phyloP scores from a whole-genome alignment of 768 basidiomycete species.

The Gloeopeniophorella convolvens region DNA sequence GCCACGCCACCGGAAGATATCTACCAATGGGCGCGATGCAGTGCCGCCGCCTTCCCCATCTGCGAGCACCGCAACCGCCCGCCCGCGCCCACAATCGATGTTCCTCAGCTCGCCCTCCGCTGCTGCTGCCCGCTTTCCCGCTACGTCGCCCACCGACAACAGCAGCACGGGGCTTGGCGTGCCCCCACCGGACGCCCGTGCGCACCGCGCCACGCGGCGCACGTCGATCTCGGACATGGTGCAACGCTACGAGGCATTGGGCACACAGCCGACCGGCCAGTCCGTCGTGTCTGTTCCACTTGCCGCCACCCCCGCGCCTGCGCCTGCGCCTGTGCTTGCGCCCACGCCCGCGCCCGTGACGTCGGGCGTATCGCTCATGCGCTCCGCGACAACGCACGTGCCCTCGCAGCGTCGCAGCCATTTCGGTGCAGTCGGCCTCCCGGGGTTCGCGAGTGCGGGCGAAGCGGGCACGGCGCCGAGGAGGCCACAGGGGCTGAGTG shows the following conservation, averaged over 20 bases:
- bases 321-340: not conserved
- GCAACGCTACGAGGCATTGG: slow-evolving; percentile 70
- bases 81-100: slow-evolving; percentile 73
- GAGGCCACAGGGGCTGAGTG: slow-evolving; percentile 16
- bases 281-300: not conserved
- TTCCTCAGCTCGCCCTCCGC: slow-evolving; percentile 52
- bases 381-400: slow-evolving; percentile 2
- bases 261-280: slow-evolving; percentile 13
- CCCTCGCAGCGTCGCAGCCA: slow-evolving; percentile 10
- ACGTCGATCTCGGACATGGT: slow-evolving; percentile 87
- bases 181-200: slow-evolving; percentile 41
- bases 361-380: not conserved
- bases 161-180: slow-evolving; percentile 28
- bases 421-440: slow-evolving; percentile 10
- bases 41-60: slow-evolving; percentile 2
- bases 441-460: slow-evolving; percentile 8
- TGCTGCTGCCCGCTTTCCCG: slow-evolving; percentile 31
- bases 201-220: slow-evolving; percentile 42
- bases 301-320: not conserved
- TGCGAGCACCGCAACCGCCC: not conserved
- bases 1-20: slow-evolving; percentile 15
- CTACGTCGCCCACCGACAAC: not conserved
- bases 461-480: slow-evolving; percentile 15
- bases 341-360: too few species aligned
- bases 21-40: slow-evolving; percentile 11